Base-by-base conservation (phyloP, 345 rosid species). In the Pistacia atlantica region DNA sequence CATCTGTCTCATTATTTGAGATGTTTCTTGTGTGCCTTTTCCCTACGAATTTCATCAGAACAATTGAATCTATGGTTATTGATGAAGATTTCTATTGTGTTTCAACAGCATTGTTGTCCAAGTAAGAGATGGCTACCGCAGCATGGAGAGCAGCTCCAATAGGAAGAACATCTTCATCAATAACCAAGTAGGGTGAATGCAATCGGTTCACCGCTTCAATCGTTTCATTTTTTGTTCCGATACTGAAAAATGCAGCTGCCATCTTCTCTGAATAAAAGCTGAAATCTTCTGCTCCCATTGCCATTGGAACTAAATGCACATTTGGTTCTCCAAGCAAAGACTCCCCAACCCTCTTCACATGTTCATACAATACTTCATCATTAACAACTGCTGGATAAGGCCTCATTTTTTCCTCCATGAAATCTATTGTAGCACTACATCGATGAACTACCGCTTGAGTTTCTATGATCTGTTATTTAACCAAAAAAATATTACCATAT, bases 231-330 rank as follows among this genome's bases (percentile, higher is more conserved):
- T 65, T 76, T 52, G 69, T 60, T 38, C 89, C 90, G 0, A 88
- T 82, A 45, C 69, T 0, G 81, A 84, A 88, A 45, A 88, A 67
- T 18, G 90, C 82, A 13, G 92, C 82, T 22, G 75, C 77, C 79
- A 86, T 83, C 79, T 80, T 82, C 74, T 87, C 67, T 11, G 87
- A 73, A 72, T 80, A 88, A 84, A 86, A 90, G 83, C 90, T 76
- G 79, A 90, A 90, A 72, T 90, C 94, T 79, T 90, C 94, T 31
- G 90, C 90, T 55, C 11, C 94, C 94, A 89, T 87, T 1, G 0
- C 2, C 82, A 56, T 7, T 8, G 87, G 83, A 31, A 55, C 0
- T 13, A 79, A 76, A 28, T 14, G 72, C 64, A 90, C 86, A 42
- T 81, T 87, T n/a, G 84, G 60, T 75, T 83, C 71, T 1, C 91